Evolutionary conservation across 805 yeast species (phyloP).

Genomic region (Teunomyces gatunensis): DNA sequence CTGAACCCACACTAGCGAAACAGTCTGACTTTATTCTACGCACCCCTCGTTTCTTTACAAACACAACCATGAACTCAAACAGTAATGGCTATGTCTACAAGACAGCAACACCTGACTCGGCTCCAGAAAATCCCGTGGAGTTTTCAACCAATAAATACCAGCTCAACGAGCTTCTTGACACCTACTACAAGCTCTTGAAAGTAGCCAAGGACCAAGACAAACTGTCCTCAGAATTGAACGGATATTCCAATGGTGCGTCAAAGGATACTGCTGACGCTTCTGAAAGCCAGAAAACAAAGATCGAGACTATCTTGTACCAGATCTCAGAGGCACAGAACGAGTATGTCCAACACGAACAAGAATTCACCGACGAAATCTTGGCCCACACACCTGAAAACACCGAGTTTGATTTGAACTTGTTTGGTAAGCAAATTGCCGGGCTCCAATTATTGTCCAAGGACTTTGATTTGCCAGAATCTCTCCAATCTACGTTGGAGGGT

Average conservation of each 20-base stretch:
- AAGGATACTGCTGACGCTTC: slow-evolving; percentile 20
- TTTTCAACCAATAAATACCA: slow-evolving; percentile 26
- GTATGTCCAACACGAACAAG: slow-evolving; percentile 20
- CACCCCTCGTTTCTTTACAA: background rate
- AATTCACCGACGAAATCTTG: slow-evolving; percentile 18
- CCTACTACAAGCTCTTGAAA: slow-evolving; percentile 22
- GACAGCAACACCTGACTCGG: background rate
- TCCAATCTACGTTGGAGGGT: slow-evolving; percentile 39
- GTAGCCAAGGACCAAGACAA: slow-evolving; percentile 13
- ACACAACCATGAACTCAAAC: slow-evolving; percentile 1
- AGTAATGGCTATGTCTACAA: slow-evolving; percentile 2
- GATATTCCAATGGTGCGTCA: slow-evolving; percentile 1
- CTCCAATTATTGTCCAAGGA: slow-evolving; percentile 65
- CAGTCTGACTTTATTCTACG: background rate
- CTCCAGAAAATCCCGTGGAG: background rate
- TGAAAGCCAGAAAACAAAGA: slow-evolving; percentile 19
- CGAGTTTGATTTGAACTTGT: slow-evolving; percentile 40
- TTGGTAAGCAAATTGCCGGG: slow-evolving; percentile 60
- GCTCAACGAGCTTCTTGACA: slow-evolving; percentile 23
- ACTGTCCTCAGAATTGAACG: slow-evolving; percentile 3
- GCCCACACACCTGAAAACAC: slow-evolving; percentile 6
- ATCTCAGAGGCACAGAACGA: slow-evolving; percentile 26
- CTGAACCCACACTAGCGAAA: background rate
- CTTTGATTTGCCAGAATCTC: slow-evolving; percentile 55
- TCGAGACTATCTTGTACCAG: slow-evolving; percentile 29